phyloP scores from a whole-genome alignment of 768 basidiomycete species.

The Kwoniella sp. region DNA sequence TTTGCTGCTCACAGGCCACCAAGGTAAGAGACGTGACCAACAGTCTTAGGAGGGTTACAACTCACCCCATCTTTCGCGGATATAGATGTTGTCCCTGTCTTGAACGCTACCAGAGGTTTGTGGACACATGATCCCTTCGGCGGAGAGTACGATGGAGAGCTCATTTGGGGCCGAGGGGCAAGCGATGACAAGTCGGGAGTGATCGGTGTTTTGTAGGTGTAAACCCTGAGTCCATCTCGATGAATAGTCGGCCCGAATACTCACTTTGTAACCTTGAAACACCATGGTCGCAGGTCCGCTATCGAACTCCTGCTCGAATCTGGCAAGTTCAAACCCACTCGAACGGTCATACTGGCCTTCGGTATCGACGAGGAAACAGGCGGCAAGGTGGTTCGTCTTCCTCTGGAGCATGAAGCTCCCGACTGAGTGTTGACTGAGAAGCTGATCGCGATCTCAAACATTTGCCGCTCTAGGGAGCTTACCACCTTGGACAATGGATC shows the following conservation, averaged over 20 bases:
- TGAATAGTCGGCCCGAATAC: too few relatives aligned
- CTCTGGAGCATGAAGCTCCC: slow-evolving; percentile 35
- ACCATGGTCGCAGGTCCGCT: slow-evolving; percentile 44
- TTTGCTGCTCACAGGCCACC: slow-evolving; percentile 59
- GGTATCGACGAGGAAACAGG: slow-evolving; percentile 52
- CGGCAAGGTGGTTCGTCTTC: slow-evolving; percentile 48
- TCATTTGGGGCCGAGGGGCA: slow-evolving; percentile 54
- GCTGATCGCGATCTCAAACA: slow-evolving; percentile 3
- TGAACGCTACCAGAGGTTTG: slow-evolving; percentile 35
- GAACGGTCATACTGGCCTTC: slow-evolving; percentile 46
- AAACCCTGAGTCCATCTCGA: too few relatives aligned
- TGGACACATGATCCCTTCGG: slow-evolving; percentile 49
- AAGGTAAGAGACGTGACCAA: slow-evolving; percentile 29
- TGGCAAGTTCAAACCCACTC: slow-evolving; percentile 36
- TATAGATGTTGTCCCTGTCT: slow-evolving; percentile 52
- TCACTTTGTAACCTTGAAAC: too few relatives aligned
- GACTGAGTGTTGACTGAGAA: background rate
- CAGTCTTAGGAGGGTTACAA: background rate
- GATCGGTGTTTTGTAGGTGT: slow-evolving; percentile 49
- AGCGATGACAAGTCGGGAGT: slow-evolving; percentile 51
- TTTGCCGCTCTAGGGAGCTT: too few relatives aligned
- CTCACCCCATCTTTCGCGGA: too few relatives aligned
- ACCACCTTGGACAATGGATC: slow-evolving; percentile 34
- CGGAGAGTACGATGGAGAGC: slow-evolving; percentile 42
- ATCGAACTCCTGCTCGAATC: slow-evolving; percentile 46